Evolutionary conservation across 2,329 filamentous ascomycete species (phyloP).

Genomic region (Claviceps quebecensis): DNA sequence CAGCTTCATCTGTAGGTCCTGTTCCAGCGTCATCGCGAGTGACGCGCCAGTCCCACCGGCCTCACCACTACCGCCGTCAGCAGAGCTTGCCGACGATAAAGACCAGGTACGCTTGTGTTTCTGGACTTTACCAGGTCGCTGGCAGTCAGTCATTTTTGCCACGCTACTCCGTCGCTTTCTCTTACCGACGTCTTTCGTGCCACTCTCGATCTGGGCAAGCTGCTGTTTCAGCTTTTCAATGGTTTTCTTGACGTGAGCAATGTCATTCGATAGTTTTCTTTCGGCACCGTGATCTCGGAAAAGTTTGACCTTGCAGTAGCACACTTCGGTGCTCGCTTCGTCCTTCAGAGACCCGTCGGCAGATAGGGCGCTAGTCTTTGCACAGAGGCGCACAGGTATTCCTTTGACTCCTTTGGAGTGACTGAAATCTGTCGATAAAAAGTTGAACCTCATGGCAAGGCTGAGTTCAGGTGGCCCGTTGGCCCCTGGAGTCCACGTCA

Average conservation of each 20-base stretch:
- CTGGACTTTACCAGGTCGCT: slow-evolving; percentile 64
- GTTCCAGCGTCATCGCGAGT: slow-evolving; percentile 42
- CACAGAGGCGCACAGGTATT: slow-evolving; percentile 82
- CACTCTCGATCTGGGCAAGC: slow-evolving; percentile 62
- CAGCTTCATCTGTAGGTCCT: slow-evolving; percentile 67
- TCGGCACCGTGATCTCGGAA: slow-evolving; percentile 95
- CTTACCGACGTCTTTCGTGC: slow-evolving; percentile 53
- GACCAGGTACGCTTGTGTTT: slow-evolving; percentile 96
- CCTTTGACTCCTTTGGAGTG: slow-evolving; percentile 98
- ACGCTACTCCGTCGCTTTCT: slow-evolving; percentile 42
- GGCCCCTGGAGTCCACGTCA: slow-evolving; percentile 67
- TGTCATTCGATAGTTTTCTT: slow-evolving; percentile 85
- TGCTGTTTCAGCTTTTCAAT: slow-evolving; percentile 96
- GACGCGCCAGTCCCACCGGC: slow-evolving; percentile 25
- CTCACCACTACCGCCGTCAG: slow-evolving; percentile 22
- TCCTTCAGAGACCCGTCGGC: slow-evolving; percentile 34
- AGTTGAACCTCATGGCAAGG: slow-evolving; percentile 91
- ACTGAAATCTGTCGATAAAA: slow-evolving; percentile 95
- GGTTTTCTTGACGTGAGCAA: slow-evolving; percentile 88
- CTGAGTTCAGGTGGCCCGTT: slow-evolving; percentile 62
- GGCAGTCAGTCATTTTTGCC: slow-evolving; percentile 31
- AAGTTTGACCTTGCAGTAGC: slow-evolving; percentile 92
- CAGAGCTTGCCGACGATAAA: slow-evolving; percentile 65
- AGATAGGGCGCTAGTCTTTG: slow-evolving; percentile 65
- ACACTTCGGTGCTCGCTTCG: slow-evolving; percentile 51